phyloP scores from a whole-genome alignment of 805 yeast species.

The Zygotorulaspora florentina region DNA sequence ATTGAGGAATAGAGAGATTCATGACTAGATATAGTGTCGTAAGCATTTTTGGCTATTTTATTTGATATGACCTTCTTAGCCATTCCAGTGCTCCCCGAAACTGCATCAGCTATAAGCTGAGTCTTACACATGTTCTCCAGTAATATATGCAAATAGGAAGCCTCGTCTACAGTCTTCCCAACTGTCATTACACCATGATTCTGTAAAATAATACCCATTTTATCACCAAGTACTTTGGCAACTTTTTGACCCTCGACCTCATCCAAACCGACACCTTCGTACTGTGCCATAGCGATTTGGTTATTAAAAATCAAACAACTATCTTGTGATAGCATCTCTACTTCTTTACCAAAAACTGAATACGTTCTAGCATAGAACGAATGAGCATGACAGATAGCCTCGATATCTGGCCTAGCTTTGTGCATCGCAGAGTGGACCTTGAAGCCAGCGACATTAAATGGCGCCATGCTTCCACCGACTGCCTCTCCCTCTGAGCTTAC shows the following conservation, averaged over 20 bases:
- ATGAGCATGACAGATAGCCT: constrained; percentile 71
- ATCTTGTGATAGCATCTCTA: constrained; percentile 81
- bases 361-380: constrained; percentile 62
- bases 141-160: constrained; percentile 59
- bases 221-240: constrained; percentile 55
- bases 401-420: constrained; percentile 63
- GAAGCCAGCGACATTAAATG: constrained; percentile 65
- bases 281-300: constrained; percentile 62
- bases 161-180: constrained; percentile 69
- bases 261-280: constrained; percentile 78
- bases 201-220: constrained; percentile 55
- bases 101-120: constrained; percentile 61
- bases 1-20: constrained; percentile 68
- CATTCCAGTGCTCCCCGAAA: constrained; percentile 36
- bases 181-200: constrained; percentile 73
- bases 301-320: constrained; percentile 61
- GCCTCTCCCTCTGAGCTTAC: constrained; percentile 60
- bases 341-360: constrained; percentile 57
- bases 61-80: constrained; percentile 46
- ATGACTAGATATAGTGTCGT: constrained; percentile 55
- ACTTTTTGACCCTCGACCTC: constrained; percentile 57
- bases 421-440: constrained; percentile 65
- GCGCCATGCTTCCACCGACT: constrained; percentile 52
- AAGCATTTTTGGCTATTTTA: constrained; percentile 65
- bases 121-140: constrained; percentile 63